Evolutionary conservation across 2,329 filamentous ascomycete genomes (phyloP).

Genomic region (Didymella keratinophila): DNA sequence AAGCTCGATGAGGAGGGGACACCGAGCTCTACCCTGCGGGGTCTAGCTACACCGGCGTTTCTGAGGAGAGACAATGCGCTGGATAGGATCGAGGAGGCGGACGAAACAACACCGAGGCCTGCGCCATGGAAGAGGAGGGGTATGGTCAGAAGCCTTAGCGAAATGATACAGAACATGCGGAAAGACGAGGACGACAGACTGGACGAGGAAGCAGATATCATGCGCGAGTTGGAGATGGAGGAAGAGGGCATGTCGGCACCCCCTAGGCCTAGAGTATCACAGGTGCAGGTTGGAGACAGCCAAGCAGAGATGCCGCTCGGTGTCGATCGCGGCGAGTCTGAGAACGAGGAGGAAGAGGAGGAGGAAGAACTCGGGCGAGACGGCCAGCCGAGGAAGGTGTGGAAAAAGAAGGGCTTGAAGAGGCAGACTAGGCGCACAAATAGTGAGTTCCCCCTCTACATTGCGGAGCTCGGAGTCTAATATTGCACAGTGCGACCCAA

Average conservation of each 20-base stretch:
- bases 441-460: slow-evolving; percentile 47
- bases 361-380: slow-evolving; percentile 58
- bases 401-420: slow-evolving; percentile 87
- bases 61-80: slow-evolving; percentile 63
- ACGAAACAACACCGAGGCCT: slow-evolving; percentile 44
- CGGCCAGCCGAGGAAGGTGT: slow-evolving; percentile 68
- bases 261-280: slow-evolving; percentile 37
- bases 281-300: slow-evolving; percentile 54
- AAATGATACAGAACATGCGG: slow-evolving; percentile 74
- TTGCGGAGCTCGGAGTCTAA: slow-evolving; percentile 30
- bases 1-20: slow-evolving; percentile 52
- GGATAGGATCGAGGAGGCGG: slow-evolving; percentile 64
- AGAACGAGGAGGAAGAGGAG: slow-evolving; percentile 66
- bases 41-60: slow-evolving; percentile 75
- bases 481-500: slow-evolving; percentile 51
- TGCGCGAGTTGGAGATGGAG: slow-evolving; percentile 72
- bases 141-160: slow-evolving; percentile 74
- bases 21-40: slow-evolving; percentile 44
- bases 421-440: slow-evolving; percentile 75
- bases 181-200: slow-evolving; percentile 61
- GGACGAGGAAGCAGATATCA: slow-evolving; percentile 76
- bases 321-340: slow-evolving; percentile 60
- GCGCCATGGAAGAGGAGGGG: slow-evolving; percentile 54
- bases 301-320: slow-evolving; percentile 56
- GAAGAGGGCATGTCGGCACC: slow-evolving; percentile 37